These are phyloP conservation scores for Leucaena leucocephala DNA, from an alignment of 306 rosid species.

Conservation along the genomic window DNA sequence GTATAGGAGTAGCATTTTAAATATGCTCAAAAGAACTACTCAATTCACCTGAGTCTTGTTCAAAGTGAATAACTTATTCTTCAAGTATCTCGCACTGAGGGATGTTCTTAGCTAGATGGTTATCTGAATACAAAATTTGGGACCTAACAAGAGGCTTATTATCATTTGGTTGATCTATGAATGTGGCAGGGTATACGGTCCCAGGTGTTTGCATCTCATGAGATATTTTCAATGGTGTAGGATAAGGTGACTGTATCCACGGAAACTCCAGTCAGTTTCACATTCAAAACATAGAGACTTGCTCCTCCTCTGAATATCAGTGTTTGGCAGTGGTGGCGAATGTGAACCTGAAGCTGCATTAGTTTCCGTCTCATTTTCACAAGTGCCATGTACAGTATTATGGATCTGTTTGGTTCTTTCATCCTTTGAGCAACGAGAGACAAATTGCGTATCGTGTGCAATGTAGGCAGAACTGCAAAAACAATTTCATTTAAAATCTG, in stretches of 20 bases:
- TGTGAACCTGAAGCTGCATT: constrained; percentile 42
- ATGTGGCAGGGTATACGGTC: constrained; percentile 59
- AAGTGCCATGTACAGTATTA: constrained; percentile 18
- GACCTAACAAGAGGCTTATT: constrained; percentile 60
- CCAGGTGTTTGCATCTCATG: constrained; percentile 89
- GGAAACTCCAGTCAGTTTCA: constrained; percentile 50
- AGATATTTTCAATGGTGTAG: constrained; percentile 75
- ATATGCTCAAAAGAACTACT: constrained; percentile 45
- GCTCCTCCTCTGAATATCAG: constrained; percentile 42
- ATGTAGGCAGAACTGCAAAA: constrained; percentile 43
- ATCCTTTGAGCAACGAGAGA: constrained; percentile 28
- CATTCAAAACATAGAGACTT: constrained; percentile 76
- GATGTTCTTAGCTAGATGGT: constrained; percentile 45
- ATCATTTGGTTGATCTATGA: constrained; percentile 46
- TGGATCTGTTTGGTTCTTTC: constrained; percentile 30
- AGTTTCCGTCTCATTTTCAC: constrained; percentile 21
- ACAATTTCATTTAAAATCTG: not conserved
- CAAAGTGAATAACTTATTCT: constrained; percentile 44
- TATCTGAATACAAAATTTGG: constrained; percentile 56
- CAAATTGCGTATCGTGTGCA: constrained; percentile 33
- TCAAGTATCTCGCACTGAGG: constrained; percentile 44
- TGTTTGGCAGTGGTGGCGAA: constrained; percentile 28
- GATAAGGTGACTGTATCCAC: constrained; percentile 53
- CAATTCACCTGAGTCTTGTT: constrained; percentile 46
- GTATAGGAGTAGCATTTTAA: constrained; percentile 39